Evolutionary conservation across 768 basidiomycete genomes (phyloP).

Genomic region (Boletus tomentosulus): DNA sequence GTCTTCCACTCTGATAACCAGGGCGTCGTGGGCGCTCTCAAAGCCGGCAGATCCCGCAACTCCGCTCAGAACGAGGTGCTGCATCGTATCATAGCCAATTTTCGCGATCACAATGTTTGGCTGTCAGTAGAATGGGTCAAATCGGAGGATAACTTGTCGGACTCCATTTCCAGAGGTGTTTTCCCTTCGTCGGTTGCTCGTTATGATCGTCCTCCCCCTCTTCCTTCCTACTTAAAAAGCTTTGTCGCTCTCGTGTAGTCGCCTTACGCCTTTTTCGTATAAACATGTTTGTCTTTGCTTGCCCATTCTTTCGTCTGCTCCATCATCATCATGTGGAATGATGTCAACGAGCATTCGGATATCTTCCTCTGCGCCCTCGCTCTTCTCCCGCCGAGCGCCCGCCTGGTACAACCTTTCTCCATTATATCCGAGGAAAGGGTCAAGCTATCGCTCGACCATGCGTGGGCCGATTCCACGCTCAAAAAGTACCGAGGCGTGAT

Average conservation of each 20-base stretch:
- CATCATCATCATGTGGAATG: no score
- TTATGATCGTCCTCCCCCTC: background rate
- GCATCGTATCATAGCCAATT: background rate
- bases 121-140: slow-evolving; percentile 1
- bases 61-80: slow-evolving; percentile 1
- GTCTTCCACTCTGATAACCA: slow-evolving; percentile 39
- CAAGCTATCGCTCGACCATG: background rate
- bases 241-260: background rate
- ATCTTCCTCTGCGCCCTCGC: no score
- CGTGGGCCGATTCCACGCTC: background rate
- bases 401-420: no score
- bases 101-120: slow-evolving; percentile 1
- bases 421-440: background rate
- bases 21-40: slow-evolving; percentile 29
- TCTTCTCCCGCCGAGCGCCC: no score
- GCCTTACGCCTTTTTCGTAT: no score
- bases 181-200: slow-evolving; percentile 17
- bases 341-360: fast-evolving
- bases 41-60: background rate
- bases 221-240: background rate
- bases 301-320: no score
- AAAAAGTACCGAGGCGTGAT: background rate
- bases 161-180: slow-evolving; percentile 35
- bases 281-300: no score
- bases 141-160: slow-evolving; percentile 33